Conservation (phyloP, 129 eudicot species). For the Ambrosia trifida region DNA sequence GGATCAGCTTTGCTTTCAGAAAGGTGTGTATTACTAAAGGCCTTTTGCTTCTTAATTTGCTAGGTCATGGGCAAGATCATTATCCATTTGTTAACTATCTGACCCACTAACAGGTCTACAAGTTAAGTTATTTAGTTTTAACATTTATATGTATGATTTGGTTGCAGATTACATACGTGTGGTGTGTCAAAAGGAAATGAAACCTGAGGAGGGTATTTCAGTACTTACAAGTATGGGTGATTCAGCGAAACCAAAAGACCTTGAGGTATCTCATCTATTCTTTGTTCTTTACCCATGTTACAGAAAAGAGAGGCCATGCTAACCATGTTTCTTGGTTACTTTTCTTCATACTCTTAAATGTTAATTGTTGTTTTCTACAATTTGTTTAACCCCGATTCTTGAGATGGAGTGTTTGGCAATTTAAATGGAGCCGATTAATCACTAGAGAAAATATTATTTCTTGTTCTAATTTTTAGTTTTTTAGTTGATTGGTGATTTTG, state of each 20-base stretch:
- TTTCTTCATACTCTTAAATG: too few species aligned
- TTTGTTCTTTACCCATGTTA: not conserved
- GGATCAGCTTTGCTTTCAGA: constrained; percentile 95
- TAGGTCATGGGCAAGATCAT: not conserved
- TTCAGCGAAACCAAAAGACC: constrained; percentile 58
- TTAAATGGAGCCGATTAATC: too few species aligned
- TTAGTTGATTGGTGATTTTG: too few species aligned
- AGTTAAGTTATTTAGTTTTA: not conserved
- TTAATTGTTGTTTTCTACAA: too few species aligned
- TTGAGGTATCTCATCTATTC: constrained; percentile 44
- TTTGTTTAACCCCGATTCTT: too few species aligned
- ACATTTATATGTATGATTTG: constrained; percentile 11
- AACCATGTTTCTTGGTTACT: too few species aligned
- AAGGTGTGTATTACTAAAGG: constrained; percentile 47
- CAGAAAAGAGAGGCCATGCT: too few species aligned
- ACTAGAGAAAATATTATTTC: too few species aligned
- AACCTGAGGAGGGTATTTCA: constrained; percentile 95
- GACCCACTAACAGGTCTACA: not conserved
- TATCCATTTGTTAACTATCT: not conserved
- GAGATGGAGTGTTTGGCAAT: too few species aligned
- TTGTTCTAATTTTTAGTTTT: too few species aligned
- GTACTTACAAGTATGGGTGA: constrained; percentile 53
- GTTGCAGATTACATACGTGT: constrained; percentile 85
- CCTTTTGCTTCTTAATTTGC: not conserved
- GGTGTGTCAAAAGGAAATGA: constrained; percentile 86